Conservation (phyloP, 805 yeast genomes). For the Kodamaea restingae region DNA sequence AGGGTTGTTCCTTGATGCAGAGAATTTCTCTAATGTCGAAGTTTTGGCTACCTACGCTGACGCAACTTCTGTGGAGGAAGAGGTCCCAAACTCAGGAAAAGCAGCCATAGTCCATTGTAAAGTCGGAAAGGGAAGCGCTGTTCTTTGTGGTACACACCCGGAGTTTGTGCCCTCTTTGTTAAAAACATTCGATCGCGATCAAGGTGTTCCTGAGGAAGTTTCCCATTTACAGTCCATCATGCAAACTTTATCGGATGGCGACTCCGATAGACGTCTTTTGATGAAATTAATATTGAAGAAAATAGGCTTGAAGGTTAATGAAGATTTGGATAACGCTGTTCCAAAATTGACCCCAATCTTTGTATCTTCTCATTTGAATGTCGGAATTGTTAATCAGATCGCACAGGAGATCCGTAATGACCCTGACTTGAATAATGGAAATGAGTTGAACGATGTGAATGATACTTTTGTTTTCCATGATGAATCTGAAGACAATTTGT, state of each 20-base stretch:
- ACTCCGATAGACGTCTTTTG: slow-evolving; percentile 50
- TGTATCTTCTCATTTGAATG: slow-evolving; percentile 41
- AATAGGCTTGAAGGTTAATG: slow-evolving; percentile 68
- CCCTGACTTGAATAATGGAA: slow-evolving; percentile 27
- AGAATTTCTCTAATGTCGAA: slow-evolving; percentile 54
- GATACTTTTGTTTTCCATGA: slow-evolving; percentile 55
- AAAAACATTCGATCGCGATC: slow-evolving; percentile 31
- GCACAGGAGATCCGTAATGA: slow-evolving; percentile 38
- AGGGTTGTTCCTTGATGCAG: slow-evolving; percentile 75
- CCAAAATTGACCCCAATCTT: slow-evolving; percentile 71
- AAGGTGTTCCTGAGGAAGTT: slow-evolving; percentile 12
- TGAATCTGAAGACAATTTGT: slow-evolving; percentile 27
- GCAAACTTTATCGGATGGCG: slow-evolving; percentile 22
- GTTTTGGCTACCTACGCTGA: slow-evolving; percentile 68
- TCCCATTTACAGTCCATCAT: slow-evolving; percentile 8
- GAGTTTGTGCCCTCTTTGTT: slow-evolving; percentile 65
- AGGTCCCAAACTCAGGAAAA: slow-evolving; percentile 14
- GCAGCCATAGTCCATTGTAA: slow-evolving; percentile 74
- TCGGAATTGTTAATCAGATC: slow-evolving; percentile 29
- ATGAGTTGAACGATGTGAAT: slow-evolving; percentile 45
- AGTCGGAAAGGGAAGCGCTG: slow-evolving; percentile 70
- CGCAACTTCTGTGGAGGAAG: slow-evolving; percentile 44
- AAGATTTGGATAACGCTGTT: slow-evolving; percentile 37
- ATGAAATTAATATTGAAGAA: slow-evolving; percentile 52
- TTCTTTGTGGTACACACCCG: slow-evolving; percentile 85